A percentile compares a stretch with the other conserved stretches of the same genome.
Conservation (phyloP, 108 stramenopile genomes). For the Skeletonema potamos region DNA sequence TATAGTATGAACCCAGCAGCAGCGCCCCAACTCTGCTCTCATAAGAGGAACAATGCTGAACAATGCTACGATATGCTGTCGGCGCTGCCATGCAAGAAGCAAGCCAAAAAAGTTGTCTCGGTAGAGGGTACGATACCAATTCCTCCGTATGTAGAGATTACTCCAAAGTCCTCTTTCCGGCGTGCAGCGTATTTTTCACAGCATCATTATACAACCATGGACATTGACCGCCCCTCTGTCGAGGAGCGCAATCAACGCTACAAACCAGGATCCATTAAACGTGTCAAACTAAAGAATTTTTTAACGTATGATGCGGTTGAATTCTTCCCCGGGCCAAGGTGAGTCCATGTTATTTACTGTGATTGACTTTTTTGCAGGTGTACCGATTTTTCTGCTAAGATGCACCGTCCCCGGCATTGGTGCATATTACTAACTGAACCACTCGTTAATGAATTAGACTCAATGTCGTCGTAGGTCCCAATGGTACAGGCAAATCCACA, state of each 20-base stretch:
- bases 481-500: constrained; percentile 95
- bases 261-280: constrained; percentile 77
- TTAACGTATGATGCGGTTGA: constrained; percentile 76
- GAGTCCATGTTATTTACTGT: constrained; percentile 31
- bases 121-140: too few relatives aligned
- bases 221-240: constrained; percentile 33
- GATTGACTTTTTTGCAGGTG: not conserved
- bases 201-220: not conserved
- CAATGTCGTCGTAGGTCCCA: constrained; percentile 93
- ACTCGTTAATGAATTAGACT: too few relatives aligned
- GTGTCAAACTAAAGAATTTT: constrained; percentile 75
- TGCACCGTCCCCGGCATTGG: constrained; percentile 2
- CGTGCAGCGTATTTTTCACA: not conserved
- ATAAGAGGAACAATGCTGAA: too few relatives aligned
- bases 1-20: too few relatives aligned
- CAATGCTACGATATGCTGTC: too few relatives aligned
- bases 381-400: not conserved
- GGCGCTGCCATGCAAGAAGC: too few relatives aligned
- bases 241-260: constrained; percentile 51
- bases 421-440: constrained; percentile 5
- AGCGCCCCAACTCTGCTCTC: too few relatives aligned
- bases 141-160: not conserved
- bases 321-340: constrained; percentile 73
- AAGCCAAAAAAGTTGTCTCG: too few relatives aligned
- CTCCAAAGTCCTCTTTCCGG: not conserved